Evolutionary conservation across 305 asterid species (phyloP), one percentile per base, ranked within the genome.

Genomic region (Solanum hybrid): DNA sequence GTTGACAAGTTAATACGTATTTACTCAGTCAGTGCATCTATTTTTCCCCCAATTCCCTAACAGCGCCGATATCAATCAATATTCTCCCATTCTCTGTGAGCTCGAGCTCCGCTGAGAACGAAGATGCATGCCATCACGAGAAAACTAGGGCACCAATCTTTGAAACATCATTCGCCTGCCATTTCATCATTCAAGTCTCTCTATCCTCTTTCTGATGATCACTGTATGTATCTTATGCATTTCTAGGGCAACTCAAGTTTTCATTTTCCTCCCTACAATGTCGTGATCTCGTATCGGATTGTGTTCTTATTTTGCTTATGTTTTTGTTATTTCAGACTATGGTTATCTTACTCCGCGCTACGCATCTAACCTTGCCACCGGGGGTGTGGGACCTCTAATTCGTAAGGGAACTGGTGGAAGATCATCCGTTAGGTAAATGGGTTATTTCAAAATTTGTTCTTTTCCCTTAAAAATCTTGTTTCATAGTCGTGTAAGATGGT

Each of bases 371-470:
- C 92, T 97, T 89, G 90, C 98, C 90, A 92, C 98, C 91, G 92
- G 93, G 91, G 98, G 98, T 86, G 93, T 93, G 88, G 99, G 99
- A 40, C 98, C 95, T 92, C 92, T 96, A 85, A 94, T 94, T 85
- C 98, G 99, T 79, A 96, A 96, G 95, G 99, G 99, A 56, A 97
- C 99, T 78, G 99, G 99, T 56, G 99, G 99, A 85, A 94, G 99
- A 93, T 97, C 99, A 77, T 97, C 99, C 40, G 98, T 97, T 81
- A 97, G 99, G 99, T 97, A 87, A 75, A 82, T 89, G 64, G 51
- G 32, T 12, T 79, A 24, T 78, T 7, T 64, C 77, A 22, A 6
- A 78, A 45, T n/a, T 81, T 29, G 66, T 27, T 86, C 51, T 37
- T 86, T 76, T 37, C 1, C 31, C 9, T 27, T 72, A 3, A 72